Conservation (phyloP, 768 basidiomycete genomes). For the Pisolithus albus region DNA sequence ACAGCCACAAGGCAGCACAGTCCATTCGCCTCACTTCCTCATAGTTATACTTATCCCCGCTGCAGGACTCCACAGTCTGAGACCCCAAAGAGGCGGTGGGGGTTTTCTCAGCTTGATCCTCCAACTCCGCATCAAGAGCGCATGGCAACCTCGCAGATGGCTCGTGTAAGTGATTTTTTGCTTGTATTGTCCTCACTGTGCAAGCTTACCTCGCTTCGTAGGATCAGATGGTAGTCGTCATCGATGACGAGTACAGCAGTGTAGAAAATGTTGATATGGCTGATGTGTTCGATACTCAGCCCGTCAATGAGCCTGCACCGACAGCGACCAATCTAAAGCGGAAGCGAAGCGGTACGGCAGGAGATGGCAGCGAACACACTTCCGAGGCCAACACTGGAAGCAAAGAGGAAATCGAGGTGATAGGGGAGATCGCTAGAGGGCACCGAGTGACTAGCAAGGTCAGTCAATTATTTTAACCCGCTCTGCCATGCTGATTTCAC, state of each 20-base stretch:
- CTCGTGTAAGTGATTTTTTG: neutral
- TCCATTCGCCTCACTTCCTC: no score
- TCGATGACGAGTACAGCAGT: neutral
- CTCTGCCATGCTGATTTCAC: neutral
- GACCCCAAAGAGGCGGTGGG: no score
- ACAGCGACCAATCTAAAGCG: neutral
- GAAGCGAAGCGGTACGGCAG: neutral
- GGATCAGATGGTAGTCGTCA: neutral
- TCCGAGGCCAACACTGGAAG: neutral
- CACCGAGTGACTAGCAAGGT: neutral
- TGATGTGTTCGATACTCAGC: neutral
- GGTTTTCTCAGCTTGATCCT: no score
- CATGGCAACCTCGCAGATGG: no score
- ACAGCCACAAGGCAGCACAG: no score
- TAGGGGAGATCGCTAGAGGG: neutral
- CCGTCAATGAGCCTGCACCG: neutral
- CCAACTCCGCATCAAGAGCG: no score
- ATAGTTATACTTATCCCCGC: no score
- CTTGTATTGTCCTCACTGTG: neutral
- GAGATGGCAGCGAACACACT: neutral
- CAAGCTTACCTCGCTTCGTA: neutral
- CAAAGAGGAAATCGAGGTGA: neutral
- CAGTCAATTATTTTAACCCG: no score
- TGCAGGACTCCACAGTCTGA: no score
- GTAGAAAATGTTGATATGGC: no score